A percentile compares a stretch with the other conserved stretches of the same genome.
Conservation (phyloP, 495 filamentous ascomycete species). For the Aspergillus biplanus region DNA sequence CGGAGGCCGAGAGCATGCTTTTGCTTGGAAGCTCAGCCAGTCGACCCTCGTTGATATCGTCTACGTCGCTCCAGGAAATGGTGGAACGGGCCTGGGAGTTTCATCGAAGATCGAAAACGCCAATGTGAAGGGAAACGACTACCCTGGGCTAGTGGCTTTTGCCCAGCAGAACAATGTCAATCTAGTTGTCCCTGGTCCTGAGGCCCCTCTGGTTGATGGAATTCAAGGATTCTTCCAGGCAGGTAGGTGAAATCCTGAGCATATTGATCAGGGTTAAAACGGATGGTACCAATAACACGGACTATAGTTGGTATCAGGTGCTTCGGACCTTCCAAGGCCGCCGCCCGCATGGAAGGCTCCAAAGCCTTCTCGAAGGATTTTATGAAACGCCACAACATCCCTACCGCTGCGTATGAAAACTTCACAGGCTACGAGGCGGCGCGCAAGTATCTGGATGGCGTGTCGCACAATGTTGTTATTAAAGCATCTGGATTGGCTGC, state of each 20-base stretch:
- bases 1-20: slow-evolving; percentile 91
- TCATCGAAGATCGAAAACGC: slow-evolving; percentile 75
- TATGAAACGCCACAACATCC: slow-evolving; percentile 89
- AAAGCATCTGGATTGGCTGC: slow-evolving; percentile 87
- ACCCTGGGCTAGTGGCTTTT: slow-evolving; percentile 72
- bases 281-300: slow-evolving; percentile 21
- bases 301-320: slow-evolving; percentile 70
- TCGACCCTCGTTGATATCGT: slow-evolving; percentile 61
- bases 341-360: slow-evolving; percentile 90
- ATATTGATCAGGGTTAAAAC: not conserved
- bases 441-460: slow-evolving; percentile 70
- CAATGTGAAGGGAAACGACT: slow-evolving; percentile 72
- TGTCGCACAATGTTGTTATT: slow-evolving; percentile 80
- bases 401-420: slow-evolving; percentile 87
- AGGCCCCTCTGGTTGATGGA: slow-evolving; percentile 91
- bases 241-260: slow-evolving; percentile 33
- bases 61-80: slow-evolving; percentile 73
- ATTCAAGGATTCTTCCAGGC: slow-evolving; percentile 81
- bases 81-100: slow-evolving; percentile 71
- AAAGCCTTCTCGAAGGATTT: slow-evolving; percentile 99
- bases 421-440: slow-evolving; percentile 83
- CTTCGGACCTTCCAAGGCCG: slow-evolving; percentile 86
- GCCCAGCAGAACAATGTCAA: slow-evolving; percentile 76
- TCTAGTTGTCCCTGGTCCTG: slow-evolving; percentile 87
- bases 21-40: slow-evolving; percentile 92